phyloP scores from a whole-genome alignment of 2,329 filamentous ascomycete species.

The Colletotrichum tofieldiae region DNA sequence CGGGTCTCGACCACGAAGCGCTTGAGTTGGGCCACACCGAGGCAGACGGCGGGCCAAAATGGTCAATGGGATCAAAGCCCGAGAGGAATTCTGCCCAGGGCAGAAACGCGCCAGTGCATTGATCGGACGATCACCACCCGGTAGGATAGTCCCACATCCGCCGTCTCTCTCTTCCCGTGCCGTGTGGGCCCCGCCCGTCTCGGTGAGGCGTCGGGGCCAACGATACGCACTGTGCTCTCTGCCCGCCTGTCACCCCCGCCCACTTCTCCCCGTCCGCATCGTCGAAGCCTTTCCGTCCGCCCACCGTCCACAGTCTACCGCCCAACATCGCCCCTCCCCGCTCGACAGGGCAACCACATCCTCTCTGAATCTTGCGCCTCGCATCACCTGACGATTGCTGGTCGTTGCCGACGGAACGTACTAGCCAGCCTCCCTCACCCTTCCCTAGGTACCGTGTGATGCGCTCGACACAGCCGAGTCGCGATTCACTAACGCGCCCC shows the following conservation, averaged over 20 bases:
- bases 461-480: too few relatives aligned
- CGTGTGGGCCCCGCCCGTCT: not conserved
- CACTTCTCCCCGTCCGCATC: not conserved
- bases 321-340: not conserved
- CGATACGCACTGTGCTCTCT: not conserved
- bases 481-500: too few relatives aligned
- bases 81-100: slow-evolving; percentile 5
- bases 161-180: not conserved
- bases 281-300: not conserved
- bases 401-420: not conserved
- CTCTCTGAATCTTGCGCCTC: not conserved
- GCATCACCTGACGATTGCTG: not conserved
- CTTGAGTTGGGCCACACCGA: not conserved
- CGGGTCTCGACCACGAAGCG: not conserved
- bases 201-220: slow-evolving; percentile 4
- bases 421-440: not conserved
- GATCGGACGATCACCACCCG: not conserved
- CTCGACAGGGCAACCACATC: not conserved
- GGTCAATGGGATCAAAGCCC: not conserved
- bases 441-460: too few relatives aligned
- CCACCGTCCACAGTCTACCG: not conserved
- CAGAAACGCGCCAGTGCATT: not conserved
- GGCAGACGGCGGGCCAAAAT: not conserved
- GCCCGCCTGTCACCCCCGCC: too few relatives aligned
- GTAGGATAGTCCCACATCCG: not conserved